These are phyloP conservation scores for Cucumis melo DNA, from an alignment of 306 rosid genomes.

Conservation along the genomic window DNA sequence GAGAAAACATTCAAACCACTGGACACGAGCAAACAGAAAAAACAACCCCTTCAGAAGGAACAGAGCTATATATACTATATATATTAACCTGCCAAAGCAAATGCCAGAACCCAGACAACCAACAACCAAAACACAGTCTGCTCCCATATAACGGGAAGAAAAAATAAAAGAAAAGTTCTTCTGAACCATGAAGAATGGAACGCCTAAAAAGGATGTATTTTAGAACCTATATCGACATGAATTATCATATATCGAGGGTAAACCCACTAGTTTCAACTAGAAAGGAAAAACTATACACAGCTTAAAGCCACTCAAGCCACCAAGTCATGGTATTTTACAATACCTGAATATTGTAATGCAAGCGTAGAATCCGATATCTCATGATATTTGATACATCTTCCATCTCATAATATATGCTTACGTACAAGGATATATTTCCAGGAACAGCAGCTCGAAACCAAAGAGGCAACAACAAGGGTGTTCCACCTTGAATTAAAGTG, in stretches of 20 bases:
- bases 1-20: neutral
- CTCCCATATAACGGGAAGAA: neutral
- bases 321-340: neutral
- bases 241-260: neutral
- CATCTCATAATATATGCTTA: constrained; percentile 86
- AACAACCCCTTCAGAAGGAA: neutral
- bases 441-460: constrained; percentile 95
- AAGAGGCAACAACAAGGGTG: constrained; percentile 81
- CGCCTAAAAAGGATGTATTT: neutral
- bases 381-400: constrained; percentile 53
- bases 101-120: neutral
- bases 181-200: neutral
- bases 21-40: neutral
- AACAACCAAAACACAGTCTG: neutral
- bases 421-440: constrained; percentile 60
- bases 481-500: constrained; percentile 44
- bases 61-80: neutral
- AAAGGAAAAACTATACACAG: neutral
- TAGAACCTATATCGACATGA: neutral
- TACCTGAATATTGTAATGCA: constrained; percentile 84
- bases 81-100: neutral
- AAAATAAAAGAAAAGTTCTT: neutral
- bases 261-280: neutral
- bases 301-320: neutral
- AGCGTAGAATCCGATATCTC: constrained; percentile 73